Conservation (phyloP, 2,329 filamentous ascomycete species). For the Trichoderma guizhouense region DNA sequence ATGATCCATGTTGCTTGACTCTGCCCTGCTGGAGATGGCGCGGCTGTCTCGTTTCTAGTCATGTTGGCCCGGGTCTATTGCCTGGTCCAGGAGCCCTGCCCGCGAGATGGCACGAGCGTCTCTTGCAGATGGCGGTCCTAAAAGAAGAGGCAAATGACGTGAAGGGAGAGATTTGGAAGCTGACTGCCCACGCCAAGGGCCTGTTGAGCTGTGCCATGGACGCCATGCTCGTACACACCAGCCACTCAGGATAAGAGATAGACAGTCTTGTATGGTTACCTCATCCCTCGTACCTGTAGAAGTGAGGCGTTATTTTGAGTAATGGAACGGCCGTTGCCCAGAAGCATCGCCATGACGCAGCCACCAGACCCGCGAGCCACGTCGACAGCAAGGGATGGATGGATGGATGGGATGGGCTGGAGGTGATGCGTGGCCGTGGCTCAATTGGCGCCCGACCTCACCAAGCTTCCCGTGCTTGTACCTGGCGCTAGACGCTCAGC, state of each 20-base stretch:
- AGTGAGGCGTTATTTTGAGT: background rate
- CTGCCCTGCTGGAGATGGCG: background rate
- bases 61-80: background rate
- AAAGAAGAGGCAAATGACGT: background rate
- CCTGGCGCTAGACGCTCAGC: slow-evolving; percentile 6
- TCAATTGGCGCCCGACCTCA: slow-evolving; percentile 9
- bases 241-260: background rate
- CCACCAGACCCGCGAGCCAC: slow-evolving; percentile 11
- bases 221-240: background rate
- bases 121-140: background rate
- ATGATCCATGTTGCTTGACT: background rate
- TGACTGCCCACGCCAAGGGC: background rate
- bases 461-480: background rate
- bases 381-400: slow-evolving; percentile 4
- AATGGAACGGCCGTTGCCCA: background rate
- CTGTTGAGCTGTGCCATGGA: background rate
- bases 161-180: background rate
- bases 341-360: background rate
- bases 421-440: background rate
- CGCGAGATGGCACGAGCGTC: background rate
- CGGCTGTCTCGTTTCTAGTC: background rate
- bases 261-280: background rate
- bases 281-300: background rate
- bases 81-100: background rate
- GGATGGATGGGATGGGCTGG: background rate